Conservation (phyloP, 345 rosid genomes). For the Noccaea caerulescens region DNA sequence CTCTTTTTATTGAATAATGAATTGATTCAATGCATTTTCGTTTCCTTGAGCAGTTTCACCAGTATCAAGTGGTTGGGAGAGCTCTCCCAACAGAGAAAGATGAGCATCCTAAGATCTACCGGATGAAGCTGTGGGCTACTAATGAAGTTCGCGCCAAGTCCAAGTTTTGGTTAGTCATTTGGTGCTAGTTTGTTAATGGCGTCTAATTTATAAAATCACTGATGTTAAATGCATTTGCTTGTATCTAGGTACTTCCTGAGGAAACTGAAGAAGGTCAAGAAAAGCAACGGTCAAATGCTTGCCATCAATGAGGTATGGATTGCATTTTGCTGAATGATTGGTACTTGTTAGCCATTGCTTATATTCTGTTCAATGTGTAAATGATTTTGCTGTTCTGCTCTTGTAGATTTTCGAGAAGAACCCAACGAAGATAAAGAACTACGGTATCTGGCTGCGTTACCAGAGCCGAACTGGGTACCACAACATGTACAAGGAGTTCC, state of each 20-base stretch:
- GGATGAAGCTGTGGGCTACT: constrained; percentile 71
- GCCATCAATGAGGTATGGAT: constrained; percentile 58
- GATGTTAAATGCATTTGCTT: not conserved
- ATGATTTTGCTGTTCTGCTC: not conserved
- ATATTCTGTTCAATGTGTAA: not conserved
- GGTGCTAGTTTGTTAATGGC: not conserved
- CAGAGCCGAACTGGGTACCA: constrained; percentile 69
- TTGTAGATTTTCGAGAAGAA: constrained; percentile 61
- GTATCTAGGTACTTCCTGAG: constrained; percentile 52
- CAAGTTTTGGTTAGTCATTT: constrained; percentile 58
- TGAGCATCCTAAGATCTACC: constrained; percentile 63
- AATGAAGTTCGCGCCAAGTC: constrained; percentile 67
- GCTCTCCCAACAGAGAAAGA: constrained; percentile 59
- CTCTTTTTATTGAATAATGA: not conserved
- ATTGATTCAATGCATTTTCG: constrained; percentile 14
- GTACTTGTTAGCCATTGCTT: not conserved
- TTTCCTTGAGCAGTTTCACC: constrained; percentile 56
- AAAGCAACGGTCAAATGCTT: constrained; percentile 60
- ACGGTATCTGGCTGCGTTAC: constrained; percentile 64
- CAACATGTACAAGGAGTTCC: constrained; percentile 61
- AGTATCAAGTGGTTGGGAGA: constrained; percentile 71
- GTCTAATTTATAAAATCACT: not conserved
- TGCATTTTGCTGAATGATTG: not conserved
- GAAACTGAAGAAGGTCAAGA: constrained; percentile 58
- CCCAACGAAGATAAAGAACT: constrained; percentile 62